Base-by-base conservation (phyloP, 1,284 basidiomycete genomes). In the Heterobasidion irregulare region DNA sequence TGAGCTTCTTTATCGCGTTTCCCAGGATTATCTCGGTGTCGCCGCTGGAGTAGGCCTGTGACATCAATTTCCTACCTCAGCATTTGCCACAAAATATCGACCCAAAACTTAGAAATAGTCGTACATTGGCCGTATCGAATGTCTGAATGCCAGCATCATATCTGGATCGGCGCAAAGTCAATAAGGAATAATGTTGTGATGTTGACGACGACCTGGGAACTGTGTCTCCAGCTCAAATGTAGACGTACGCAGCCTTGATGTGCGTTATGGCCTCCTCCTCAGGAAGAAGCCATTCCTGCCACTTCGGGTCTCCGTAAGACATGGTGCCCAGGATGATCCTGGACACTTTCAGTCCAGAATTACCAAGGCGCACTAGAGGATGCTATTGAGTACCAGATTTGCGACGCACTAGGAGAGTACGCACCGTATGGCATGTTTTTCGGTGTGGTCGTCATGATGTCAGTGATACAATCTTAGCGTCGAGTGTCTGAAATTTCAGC, bases 61-160 rank as follows among this genome's bases (percentile, higher is more conserved):
- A 50, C 7, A 16, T 18, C 8, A 10, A 35, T 19, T 10, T 46
- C 15, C 9, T 53, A 10, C 16, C 8, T 47, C 8, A 15, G 43
- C 15, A 32, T 32, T 44, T 44, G 18, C 12, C n/a, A 8, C 8
- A 12, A 43, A 32, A 65, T 54, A 44, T 57, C 12, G 26, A 16
- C 36, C 15, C 15, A 2, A n/a, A 10, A 26, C 35, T n/a, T 18
- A 8, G 16, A 45, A n/a, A 47, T 6, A 26, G 47, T 9, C 53
- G 13, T 47, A 78, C 79, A 62, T 83, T 74, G 18, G 78, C 82
- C 0, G 85, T 87, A 60, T 89, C 86, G 56, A 87, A 88, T 0
- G 84, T 79, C 65, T 86, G 79, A 59, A 87, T 83, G 13, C 86
- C 85, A 6, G 76, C 55, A 6, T 68, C 66, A 53, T 63, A 69